These are phyloP conservation scores for Mikania micrantha DNA, from an alignment of 129 eudicot genomes.

Conservation along the genomic window DNA sequence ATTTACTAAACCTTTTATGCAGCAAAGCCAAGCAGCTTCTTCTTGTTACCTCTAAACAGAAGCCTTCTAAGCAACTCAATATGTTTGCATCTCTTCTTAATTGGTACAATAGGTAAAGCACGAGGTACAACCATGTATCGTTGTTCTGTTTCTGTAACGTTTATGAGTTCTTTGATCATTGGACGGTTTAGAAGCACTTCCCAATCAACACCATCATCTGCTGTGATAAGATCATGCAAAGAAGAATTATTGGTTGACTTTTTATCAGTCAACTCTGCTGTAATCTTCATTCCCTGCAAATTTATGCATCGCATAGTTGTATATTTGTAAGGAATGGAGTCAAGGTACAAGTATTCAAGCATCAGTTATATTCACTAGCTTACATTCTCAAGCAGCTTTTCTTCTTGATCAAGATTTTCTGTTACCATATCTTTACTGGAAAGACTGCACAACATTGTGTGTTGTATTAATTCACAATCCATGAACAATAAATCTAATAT, in stretches of 20 bases:
- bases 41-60: slow-evolving; percentile 26
- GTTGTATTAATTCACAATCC: too few relatives aligned
- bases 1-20: slow-evolving; percentile 1
- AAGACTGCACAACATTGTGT: slow-evolving; percentile 34
- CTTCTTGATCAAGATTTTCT: slow-evolving; percentile 36
- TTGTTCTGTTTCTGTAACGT: slow-evolving; percentile 17
- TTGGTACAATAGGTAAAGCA: slow-evolving; percentile 45
- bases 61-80: slow-evolving; percentile 43
- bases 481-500: too few relatives aligned
- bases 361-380: slow-evolving; percentile 22
- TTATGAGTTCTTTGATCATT: slow-evolving; percentile 33
- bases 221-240: slow-evolving; percentile 61
- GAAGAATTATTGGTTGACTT: slow-evolving; percentile 33
- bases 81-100: slow-evolving; percentile 38
- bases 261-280: slow-evolving; percentile 18
- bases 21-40: slow-evolving; percentile 8
- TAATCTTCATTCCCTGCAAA: slow-evolving; percentile 9
- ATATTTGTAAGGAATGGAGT: slow-evolving; percentile 7
- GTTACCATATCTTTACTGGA: slow-evolving; percentile 25
- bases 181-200: slow-evolving; percentile 24
- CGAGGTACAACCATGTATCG: slow-evolving; percentile 19
- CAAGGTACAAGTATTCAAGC: slow-evolving; percentile 34
- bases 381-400: slow-evolving; percentile 42
- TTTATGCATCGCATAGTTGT: not conserved
- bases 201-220: slow-evolving; percentile 36